A percentile compares a stretch with the other conserved stretches of the same genome.
phyloP scores from a whole-genome alignment of 352 stramenopile genomes.

The Globisporangium lucens region DNA sequence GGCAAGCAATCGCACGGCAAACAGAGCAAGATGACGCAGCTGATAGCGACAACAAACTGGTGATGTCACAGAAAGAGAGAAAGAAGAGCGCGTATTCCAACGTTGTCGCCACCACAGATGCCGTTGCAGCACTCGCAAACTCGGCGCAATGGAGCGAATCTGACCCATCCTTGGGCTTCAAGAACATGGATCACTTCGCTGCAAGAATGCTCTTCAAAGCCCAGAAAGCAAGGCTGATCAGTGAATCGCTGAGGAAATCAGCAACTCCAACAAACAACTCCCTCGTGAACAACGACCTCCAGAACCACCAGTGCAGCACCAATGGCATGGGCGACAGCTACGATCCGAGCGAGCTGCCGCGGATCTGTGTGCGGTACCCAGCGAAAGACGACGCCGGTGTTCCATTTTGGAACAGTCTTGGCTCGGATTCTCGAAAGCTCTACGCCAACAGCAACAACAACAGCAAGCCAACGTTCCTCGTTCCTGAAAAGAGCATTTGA shows the following conservation, averaged over 20 bases:
- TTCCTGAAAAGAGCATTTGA: neutral
- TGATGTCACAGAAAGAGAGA: neutral
- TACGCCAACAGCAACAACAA: too few relatives aligned
- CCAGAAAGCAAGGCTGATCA: conserved; percentile 41
- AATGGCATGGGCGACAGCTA: neutral
- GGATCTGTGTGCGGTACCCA: conserved; percentile 5
- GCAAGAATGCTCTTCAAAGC: conserved; percentile 27
- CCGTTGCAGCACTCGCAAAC: conserved; percentile 25
- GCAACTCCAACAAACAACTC: conserved; percentile 10
- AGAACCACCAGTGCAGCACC: neutral
- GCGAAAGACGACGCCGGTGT: neutral
- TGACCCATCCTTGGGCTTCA: conserved; percentile 23
- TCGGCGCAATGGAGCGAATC: conserved; percentile 22
- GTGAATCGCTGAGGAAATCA: conserved; percentile 26
- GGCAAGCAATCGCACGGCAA: neutral
- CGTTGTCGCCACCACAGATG: neutral
- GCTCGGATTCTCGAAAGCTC: neutral
- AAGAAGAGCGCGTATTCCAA: neutral
- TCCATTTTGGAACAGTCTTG: conserved; percentile 13
- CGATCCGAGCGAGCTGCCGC: conserved; percentile 16
- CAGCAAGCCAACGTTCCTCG: neutral
- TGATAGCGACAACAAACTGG: neutral
- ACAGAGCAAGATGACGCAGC: neutral
- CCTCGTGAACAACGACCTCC: neutral
- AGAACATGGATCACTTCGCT: conserved; percentile 14